A percentile compares a stretch with the other conserved stretches of the same genome.
These are phyloP conservation scores for Adansonia madagascariensis DNA, from an alignment of 441 rosid genomes.

Conservation along the genomic window DNA sequence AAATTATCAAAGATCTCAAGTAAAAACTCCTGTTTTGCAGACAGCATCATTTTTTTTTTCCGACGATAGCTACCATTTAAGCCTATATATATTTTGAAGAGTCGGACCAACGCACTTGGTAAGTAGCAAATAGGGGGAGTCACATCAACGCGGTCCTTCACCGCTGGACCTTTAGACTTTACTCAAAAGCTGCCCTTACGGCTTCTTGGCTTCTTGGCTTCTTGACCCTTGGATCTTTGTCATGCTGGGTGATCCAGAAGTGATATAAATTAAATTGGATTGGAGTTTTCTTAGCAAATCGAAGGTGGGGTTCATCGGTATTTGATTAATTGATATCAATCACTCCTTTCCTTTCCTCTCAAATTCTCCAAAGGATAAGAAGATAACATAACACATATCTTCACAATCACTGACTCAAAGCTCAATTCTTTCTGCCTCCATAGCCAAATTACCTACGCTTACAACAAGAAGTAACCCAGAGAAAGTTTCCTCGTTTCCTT, in stretches of 20 bases:
- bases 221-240: no score
- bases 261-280: no score
- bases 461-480: neutral
- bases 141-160: no score
- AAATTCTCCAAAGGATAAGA: constrained; percentile 27
- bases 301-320: neutral
- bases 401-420: neutral
- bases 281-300: neutral
- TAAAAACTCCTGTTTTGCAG: neutral
- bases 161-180: no score
- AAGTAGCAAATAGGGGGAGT: neutral
- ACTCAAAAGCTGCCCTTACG: neutral
- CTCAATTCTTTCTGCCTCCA: constrained; percentile 9
- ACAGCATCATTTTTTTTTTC: constrained; percentile 26
- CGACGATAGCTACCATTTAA: no score
- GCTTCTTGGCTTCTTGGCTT: neutral
- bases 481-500: neutral
- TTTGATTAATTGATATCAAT: neutral
- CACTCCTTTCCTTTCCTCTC: neutral
- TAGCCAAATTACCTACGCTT: neutral
- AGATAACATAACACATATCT: constrained; percentile 12
- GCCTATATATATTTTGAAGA: neutral
- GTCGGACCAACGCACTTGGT: no score
- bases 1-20: neutral
- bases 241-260: neutral